Base-by-base conservation (phyloP, 768 basidiomycete genomes). In the Harrya chromipes region DNA sequence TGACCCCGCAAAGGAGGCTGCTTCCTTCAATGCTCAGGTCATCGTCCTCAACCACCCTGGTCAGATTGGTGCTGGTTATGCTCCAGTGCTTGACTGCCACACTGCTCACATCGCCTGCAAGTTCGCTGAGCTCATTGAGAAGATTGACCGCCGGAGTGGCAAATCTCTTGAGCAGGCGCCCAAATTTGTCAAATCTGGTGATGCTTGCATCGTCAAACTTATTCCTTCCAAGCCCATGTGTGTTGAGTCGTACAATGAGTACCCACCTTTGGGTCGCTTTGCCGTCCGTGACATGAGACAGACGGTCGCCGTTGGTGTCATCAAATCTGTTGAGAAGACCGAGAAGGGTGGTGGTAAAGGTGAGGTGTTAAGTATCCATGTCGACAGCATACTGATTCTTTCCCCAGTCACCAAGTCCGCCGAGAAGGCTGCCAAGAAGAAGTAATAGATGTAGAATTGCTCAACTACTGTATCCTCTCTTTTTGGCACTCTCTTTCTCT, bases 21-120 rank as follows among this genome's bases (percentile, higher is more conserved):
- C 93, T 57, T 95, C 94, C 54, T 95, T 98, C 91, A 97, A 87
- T 75, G 95, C 97, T 60, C 97, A 98, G 82, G 95, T 98, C 79
- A 98, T 99, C 71, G 90, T 99, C 70, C 87, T 99, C 72, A 98
- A 98, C 83, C 97, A 99, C 84, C 97, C 97, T 45, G 97, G 97
- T 80, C 97, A 99, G 74, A 98, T 99, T 69, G 92, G 92, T 77
- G 91, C 94, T 66, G 97, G 97, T 63, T 98, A 98, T 74, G 92
- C 95, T 39, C 95, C 95, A 47, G 97, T 99, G 58, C 87, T 99
- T 63, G 97, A 99, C 78, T 99, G 97, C 78, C 97, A 99, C 84
- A 99, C 95, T 55, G 95, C 95, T 73, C 95, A 97, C 83, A 97
- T 97, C 67, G 95, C 94, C 56, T 97, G 95, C 87, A 97, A 97